These are phyloP conservation scores for Diaporthe citrichinensis DNA, from an alignment of 2,329 filamentous ascomycete genomes.

Conservation along the genomic window DNA sequence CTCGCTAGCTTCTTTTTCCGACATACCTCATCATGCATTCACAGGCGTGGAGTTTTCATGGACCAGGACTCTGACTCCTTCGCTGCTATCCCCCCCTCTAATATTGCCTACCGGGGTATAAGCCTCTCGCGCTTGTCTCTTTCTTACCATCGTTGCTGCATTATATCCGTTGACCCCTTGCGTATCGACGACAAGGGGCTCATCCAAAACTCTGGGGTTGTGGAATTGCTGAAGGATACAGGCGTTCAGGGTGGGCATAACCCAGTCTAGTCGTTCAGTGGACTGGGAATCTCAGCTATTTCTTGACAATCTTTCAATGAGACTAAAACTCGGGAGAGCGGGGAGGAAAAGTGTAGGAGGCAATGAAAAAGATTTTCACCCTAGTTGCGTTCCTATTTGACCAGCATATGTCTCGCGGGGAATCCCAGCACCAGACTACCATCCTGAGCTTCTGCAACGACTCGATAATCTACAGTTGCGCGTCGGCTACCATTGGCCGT, in stretches of 20 bases:
- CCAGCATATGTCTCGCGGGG: neutral
- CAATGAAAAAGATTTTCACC: conserved; percentile 9
- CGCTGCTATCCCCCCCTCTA: neutral
- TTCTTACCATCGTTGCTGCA: conserved; percentile 35
- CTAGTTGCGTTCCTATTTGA: neutral
- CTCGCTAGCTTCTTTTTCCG: conserved; percentile 24
- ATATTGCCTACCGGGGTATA: neutral
- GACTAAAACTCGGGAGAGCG: neutral
- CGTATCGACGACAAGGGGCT: neutral
- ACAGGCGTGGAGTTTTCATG: conserved; percentile 35
- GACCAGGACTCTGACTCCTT: conserved; percentile 12
- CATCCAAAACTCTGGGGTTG: conserved; percentile 17
- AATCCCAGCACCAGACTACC: neutral
- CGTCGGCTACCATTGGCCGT: neutral
- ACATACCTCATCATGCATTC: conserved; percentile 32
- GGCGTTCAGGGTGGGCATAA: conserved; percentile 32
- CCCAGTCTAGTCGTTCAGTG: neutral
- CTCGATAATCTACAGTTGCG: neutral
- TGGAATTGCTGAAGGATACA: conserved; percentile 24
- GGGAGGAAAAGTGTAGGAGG: neutral
- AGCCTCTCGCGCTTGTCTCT: neutral
- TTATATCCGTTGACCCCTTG: conserved; percentile 19
- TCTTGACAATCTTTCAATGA: conserved; percentile 24
- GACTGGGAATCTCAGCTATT: neutral
- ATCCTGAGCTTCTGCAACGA: neutral